Conservation (phyloP, 208 protist genomes). For the Phytomonas sp. region DNA sequence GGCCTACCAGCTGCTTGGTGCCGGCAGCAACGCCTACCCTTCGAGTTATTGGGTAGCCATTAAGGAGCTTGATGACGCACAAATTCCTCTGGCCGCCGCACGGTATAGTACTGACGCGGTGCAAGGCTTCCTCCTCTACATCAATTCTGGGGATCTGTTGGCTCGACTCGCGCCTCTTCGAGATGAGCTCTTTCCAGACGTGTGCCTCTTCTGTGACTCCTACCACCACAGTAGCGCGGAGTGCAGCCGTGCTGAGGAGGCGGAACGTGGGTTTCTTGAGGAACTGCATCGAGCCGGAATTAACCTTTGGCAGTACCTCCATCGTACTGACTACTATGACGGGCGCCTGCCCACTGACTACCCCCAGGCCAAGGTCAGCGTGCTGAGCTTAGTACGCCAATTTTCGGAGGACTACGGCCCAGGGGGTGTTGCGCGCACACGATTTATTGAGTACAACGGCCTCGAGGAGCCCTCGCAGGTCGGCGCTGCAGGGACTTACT, state of each 20-base stretch:
- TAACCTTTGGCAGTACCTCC: conserved; percentile 67
- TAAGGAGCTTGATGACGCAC: conserved; percentile 56
- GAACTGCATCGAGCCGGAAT: conserved; percentile 58
- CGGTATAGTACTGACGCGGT: conserved; percentile 83
- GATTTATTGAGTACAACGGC: conserved; percentile 65
- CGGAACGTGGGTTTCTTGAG: conserved; percentile 56
- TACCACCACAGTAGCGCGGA: conserved; percentile 61
- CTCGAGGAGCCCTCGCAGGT: conserved; percentile 22
- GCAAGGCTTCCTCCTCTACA: conserved; percentile 67
- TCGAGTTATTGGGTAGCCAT: conserved; percentile 49
- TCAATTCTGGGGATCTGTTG: conserved; percentile 64
- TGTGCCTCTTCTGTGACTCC: conserved; percentile 80
- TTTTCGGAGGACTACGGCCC: conserved; percentile 71
- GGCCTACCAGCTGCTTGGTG: conserved; percentile 38
- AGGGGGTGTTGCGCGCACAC: conserved; percentile 51
- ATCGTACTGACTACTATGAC: conserved; percentile 48
- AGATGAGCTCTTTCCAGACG: conserved; percentile 62
- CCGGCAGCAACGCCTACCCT: conserved; percentile 30
- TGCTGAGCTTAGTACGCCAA: conserved; percentile 43
- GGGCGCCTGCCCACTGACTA: conserved; percentile 62
- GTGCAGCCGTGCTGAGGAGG: conserved; percentile 34
- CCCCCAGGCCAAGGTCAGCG: conserved; percentile 34
- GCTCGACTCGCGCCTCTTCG: conserved; percentile 55
- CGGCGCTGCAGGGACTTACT: background rate
- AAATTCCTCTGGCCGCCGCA: conserved; percentile 65